phyloP scores from a whole-genome alignment of 176 grass and related monocot genomes.

The Lolium multiflorum region DNA sequence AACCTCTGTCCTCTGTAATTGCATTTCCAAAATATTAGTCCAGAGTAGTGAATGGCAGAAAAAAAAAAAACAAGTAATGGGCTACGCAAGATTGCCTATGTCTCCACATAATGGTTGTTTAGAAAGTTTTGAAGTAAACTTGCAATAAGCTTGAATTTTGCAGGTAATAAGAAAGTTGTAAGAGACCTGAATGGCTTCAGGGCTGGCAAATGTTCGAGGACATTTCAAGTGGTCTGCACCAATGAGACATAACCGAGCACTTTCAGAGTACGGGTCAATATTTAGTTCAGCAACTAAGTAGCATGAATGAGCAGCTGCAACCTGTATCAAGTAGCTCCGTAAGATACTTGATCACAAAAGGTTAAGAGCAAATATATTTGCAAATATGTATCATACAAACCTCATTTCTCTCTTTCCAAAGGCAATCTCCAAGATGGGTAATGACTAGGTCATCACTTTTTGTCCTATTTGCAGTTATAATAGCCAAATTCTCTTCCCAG shows the following conservation, averaged over 20 bases:
- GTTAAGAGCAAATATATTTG: constrained; percentile 27
- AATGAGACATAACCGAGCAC: constrained; percentile 87
- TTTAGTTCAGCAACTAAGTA: constrained; percentile 97
- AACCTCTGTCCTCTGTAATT: constrained; percentile 88
- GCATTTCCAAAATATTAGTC: constrained; percentile 46
- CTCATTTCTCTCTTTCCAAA: constrained; percentile 98
- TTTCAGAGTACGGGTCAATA: constrained; percentile 85
- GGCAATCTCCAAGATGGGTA: constrained; percentile 95
- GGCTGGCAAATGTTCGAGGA: constrained; percentile 85
- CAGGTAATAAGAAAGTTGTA: constrained; percentile 15
- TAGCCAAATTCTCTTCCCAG: constrained; percentile 99
- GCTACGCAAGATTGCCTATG: constrained; percentile 17
- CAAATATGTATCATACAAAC: constrained; percentile 53
- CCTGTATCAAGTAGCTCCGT: constrained; percentile 57
- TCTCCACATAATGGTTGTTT: constrained; percentile 28
- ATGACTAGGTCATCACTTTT: constrained; percentile 93
- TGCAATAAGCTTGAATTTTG: constrained; percentile 2
- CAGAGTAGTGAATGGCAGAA: constrained; percentile 23
- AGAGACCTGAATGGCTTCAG: constrained; percentile 91
- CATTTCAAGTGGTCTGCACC: constrained; percentile 94
- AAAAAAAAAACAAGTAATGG: constrained; percentile 25
- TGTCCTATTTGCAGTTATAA: constrained; percentile 96
- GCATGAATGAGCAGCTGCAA: constrained; percentile 93
- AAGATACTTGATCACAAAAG: constrained; percentile 33
- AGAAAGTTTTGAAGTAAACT: constrained; percentile 21